A percentile compares a stretch with the other conserved stretches of the same genome.
Conservation (phyloP, 768 basidiomycete species). For the Steccherinum ochraceum region DNA sequence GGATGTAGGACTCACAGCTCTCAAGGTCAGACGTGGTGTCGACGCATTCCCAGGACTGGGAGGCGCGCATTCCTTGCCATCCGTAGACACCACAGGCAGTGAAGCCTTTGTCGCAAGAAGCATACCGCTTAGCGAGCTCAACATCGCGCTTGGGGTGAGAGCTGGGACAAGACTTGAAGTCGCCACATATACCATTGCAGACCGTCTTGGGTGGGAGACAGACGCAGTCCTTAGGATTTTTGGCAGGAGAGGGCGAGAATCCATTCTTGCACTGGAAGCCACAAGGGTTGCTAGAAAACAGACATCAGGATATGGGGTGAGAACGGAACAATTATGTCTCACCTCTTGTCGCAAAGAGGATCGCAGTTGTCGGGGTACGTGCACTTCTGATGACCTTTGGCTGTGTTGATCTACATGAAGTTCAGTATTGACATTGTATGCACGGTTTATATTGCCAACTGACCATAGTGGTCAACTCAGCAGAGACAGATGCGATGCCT, state of each 20-base stretch:
- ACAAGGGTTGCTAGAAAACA: slow-evolving; percentile 26
- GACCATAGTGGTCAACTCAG: slow-evolving; percentile 29
- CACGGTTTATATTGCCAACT: not conserved
- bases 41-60: slow-evolving; percentile 40
- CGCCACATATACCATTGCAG: slow-evolving; percentile 40
- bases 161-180: slow-evolving; percentile 18
- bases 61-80: slow-evolving; percentile 13
- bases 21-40: slow-evolving; percentile 39
- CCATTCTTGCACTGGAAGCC: slow-evolving; percentile 39
- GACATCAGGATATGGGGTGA: not conserved
- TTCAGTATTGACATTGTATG: not conserved
- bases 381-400: slow-evolving; percentile 23
- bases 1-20: slow-evolving; percentile 43
- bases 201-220: slow-evolving; percentile 33
- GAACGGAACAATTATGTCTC: not conserved
- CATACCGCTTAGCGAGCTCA: slow-evolving; percentile 19
- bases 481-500: slow-evolving; percentile 25
- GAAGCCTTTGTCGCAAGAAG: slow-evolving; percentile 29
- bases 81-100: slow-evolving; percentile 38
- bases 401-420: slow-evolving; percentile 19
- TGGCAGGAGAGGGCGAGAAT: slow-evolving; percentile 24
- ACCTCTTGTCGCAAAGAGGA: slow-evolving; percentile 28
- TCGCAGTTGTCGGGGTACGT: slow-evolving; percentile 34
- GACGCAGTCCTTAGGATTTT: slow-evolving; percentile 22
- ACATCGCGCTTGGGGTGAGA: slow-evolving; percentile 22